Evolutionary conservation across 2,329 filamentous ascomycete genomes (phyloP), one percentile per base, ranked within the genome.

Genomic region (Pseudogymnoascus sp.): DNA sequence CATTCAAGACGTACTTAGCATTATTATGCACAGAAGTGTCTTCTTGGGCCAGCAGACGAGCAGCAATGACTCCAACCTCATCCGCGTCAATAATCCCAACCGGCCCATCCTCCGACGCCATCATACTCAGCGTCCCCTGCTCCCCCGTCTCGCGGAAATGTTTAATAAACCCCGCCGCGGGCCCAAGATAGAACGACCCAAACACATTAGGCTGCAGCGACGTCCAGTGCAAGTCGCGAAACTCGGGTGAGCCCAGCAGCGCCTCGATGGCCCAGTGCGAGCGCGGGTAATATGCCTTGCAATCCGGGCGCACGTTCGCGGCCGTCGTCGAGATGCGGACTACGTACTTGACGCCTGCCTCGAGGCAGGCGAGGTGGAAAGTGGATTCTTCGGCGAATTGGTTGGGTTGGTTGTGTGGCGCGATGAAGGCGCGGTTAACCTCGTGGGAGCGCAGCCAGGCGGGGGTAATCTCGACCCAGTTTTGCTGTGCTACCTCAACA

Each of bases 261-360:
- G 68, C 19, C 65, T 79, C 76, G 16, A 79, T 74, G 0, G 77
- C 77, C 76, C 76, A 78, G 59, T 79, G 76, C 0, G 67, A 37
- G 4, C 76, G 71, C 3, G 73, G 59, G 61, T 79, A 78, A 65
- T 75, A 78, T 0, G 70, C 72, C 0, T 16, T 38, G 47, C 11
- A 71, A 61, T 74, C 72, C 0, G 77, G 75, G n/a, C 69, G 69
- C 2, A 78, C 73, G 21, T 75, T 75, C 0, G 71, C 66, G 1
- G 72, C 73, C 0, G 70, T 75, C 0, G 77, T 79, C 0, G 75
- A 78, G 64, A 79, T 75, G 1, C 76, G 73, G 4, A 79, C 76
- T 8, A 79, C 71, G 60, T 79, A 79, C 56, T 76, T 65, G 1
- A 79, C 73, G 10, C 76, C 73, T 1, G 74, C 76, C 3, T 68